Conservation (phyloP, 805 yeast genomes). For the Hanseniaspora taiwanica region DNA sequence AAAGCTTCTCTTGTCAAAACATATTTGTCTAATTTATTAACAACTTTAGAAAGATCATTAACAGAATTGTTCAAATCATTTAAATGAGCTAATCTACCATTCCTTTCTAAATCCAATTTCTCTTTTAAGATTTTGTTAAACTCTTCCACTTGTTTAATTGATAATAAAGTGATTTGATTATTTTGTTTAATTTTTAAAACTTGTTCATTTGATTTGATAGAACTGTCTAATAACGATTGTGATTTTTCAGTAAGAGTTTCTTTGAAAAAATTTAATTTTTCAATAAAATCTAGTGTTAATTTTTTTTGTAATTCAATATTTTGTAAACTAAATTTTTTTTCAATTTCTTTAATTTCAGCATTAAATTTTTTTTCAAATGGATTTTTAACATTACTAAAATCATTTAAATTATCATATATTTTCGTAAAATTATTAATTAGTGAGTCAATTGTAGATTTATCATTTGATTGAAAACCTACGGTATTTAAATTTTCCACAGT, state of each 20-base stretch:
- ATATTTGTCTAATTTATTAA: constrained; percentile 30
- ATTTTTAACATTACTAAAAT: background rate
- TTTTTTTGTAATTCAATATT: constrained; percentile 35
- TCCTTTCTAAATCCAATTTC: constrained; percentile 60
- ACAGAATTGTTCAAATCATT: constrained; percentile 44
- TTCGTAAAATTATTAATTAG: constrained; percentile 1
- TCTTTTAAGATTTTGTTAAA: constrained; percentile 45
- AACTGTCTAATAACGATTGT: constrained; percentile 42
- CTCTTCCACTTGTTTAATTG: constrained; percentile 55
- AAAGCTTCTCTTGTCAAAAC: constrained; percentile 26
- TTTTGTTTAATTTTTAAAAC: constrained; percentile 58
- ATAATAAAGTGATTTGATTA: constrained; percentile 54
- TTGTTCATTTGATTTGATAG: constrained; percentile 53
- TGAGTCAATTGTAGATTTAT: too few species aligned
- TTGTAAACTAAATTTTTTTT: constrained; percentile 13
- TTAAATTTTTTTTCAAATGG: constrained; percentile 1
- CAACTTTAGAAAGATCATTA: constrained; percentile 28
- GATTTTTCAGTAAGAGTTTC: constrained; percentile 46
- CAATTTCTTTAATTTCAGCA: constrained; percentile 10
- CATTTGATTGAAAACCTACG: too few species aligned
- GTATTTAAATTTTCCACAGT: constrained; percentile 3
- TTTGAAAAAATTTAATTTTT: constrained; percentile 52
- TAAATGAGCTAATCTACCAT: constrained; percentile 62
- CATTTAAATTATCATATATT: constrained; percentile 1
- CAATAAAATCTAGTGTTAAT: constrained; percentile 43